A percentile compares a stretch with the other conserved stretches of the same genome.
phyloP scores from a whole-genome alignment of 202 grass and related monocot genomes.

The Cymbopogon flexuosus region DNA sequence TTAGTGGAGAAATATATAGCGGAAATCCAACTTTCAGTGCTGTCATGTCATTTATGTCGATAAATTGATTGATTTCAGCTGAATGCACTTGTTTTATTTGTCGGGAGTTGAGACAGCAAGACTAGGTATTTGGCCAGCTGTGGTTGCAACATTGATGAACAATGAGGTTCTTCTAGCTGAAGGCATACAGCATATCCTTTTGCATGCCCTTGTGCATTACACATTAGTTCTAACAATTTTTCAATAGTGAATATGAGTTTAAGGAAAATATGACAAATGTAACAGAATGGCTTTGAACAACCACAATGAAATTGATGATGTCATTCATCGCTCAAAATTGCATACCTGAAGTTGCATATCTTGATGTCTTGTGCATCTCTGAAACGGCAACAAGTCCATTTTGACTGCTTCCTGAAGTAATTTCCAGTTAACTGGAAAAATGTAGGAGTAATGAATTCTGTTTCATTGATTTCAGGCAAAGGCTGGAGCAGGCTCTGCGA shows the following conservation, averaged over 20 bases:
- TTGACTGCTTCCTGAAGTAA: background rate
- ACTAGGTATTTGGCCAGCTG: background rate
- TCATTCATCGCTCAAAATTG: background rate
- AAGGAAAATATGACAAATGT: background rate
- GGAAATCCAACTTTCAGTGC: background rate
- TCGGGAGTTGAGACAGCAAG: background rate
- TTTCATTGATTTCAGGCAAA: conserved; percentile 52
- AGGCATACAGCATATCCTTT: background rate
- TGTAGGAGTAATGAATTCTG: background rate
- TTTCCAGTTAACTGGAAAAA: background rate
- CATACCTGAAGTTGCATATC: background rate
- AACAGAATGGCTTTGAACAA: background rate
- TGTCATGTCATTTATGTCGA: background rate
- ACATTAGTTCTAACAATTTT: background rate
- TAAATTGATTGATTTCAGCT: background rate
- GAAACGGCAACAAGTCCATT: background rate
- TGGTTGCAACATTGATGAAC: background rate
- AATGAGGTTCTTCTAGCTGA: background rate
- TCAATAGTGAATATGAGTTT: background rate
- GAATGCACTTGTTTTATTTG: background rate
- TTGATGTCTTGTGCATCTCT: background rate
- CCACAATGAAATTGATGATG: background rate
- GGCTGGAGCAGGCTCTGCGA: conserved; percentile 62
- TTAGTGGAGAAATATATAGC: background rate
- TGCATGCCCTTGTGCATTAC: background rate